Percentiles rank a stretch among this genome's conserved stretches.
Conservation (phyloP, 78 protist genomes). For the Acrasis kona region DNA sequence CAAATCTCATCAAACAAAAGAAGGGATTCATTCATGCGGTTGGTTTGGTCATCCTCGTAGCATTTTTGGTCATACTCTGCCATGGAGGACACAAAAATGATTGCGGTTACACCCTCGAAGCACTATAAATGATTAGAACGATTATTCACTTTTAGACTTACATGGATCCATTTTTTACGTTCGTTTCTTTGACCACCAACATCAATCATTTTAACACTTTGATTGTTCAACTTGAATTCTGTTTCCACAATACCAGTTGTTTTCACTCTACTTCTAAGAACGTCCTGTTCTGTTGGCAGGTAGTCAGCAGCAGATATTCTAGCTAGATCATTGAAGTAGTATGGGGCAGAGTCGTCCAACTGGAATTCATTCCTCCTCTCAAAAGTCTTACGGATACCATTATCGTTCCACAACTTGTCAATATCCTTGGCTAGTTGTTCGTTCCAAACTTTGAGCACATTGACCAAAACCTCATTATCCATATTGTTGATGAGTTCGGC, state of each 20-base stretch:
- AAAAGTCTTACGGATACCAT: constrained; percentile 53
- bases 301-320: constrained; percentile 45
- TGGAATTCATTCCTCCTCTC: constrained; percentile 63
- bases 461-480: constrained; percentile 1
- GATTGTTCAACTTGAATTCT: constrained; percentile 37
- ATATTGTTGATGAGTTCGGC: constrained; percentile 4
- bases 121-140: too few relatives aligned
- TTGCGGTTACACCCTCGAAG: constrained; percentile 64
- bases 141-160: too few relatives aligned
- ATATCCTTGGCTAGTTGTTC: constrained; percentile 29
- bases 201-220: constrained; percentile 70
- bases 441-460: background rate
- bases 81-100: constrained; percentile 53
- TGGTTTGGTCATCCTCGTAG: constrained; percentile 49
- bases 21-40: constrained; percentile 65
- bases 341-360: constrained; percentile 75
- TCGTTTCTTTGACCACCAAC: constrained; percentile 92
- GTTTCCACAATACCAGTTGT: constrained; percentile 88
- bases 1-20: constrained; percentile 49
- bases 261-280: constrained; percentile 78
- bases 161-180: constrained; percentile 93
- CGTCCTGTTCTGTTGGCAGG: constrained; percentile 77
- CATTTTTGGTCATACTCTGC: constrained; percentile 61
- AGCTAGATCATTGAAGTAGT: constrained; percentile 32
- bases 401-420: constrained; percentile 65